Percentiles rank a stretch among this genome's conserved stretches.
Conservation (phyloP, 1,139 yeast species). For the Blastobotrys petasosporus region DNA sequence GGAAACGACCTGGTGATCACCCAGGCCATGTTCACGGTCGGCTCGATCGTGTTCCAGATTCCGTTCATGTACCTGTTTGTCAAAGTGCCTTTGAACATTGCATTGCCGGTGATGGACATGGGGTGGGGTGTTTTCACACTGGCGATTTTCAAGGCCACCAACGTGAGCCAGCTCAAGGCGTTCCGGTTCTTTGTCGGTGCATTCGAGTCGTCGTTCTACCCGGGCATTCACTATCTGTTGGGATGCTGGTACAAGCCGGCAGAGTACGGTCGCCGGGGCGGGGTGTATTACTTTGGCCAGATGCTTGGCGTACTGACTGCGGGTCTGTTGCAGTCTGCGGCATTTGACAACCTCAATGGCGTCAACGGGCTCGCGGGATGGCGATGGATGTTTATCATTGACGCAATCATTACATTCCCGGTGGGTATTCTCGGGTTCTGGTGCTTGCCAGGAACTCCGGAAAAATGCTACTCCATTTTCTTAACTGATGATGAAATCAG, state of each 20-base stretch:
- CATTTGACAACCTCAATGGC: conserved; percentile 39
- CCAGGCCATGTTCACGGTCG: conserved; percentile 54
- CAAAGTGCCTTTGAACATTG: conserved; percentile 46
- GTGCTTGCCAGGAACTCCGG: conserved; percentile 64
- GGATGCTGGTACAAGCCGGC: conserved; percentile 47
- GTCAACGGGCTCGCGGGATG: conserved; percentile 37
- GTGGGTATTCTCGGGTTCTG: conserved; percentile 62
- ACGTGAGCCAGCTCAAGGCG: conserved; percentile 46
- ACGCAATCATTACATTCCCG: conserved; percentile 48
- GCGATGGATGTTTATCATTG: conserved; percentile 51
- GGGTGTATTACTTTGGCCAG: conserved; percentile 41
- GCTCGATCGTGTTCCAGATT: conserved; percentile 52
- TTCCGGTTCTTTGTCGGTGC: conserved; percentile 54
- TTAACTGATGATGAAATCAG: conserved; percentile 27
- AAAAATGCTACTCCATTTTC: conserved; percentile 34
- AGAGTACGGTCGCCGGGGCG: conserved; percentile 47
- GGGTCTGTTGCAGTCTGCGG: conserved; percentile 40
- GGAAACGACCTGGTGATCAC: conserved; percentile 64
- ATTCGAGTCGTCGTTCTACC: conserved; percentile 56
- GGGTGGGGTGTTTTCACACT: conserved; percentile 55
- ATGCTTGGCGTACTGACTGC: conserved; percentile 37
- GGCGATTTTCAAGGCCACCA: conserved; percentile 41
- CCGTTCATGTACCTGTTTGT: conserved; percentile 38
- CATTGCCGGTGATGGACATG: conserved; percentile 50
- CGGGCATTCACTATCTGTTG: conserved; percentile 47